Conservation (phyloP, 2,329 filamentous ascomycete species). For the Penicillium glabrum region DNA sequence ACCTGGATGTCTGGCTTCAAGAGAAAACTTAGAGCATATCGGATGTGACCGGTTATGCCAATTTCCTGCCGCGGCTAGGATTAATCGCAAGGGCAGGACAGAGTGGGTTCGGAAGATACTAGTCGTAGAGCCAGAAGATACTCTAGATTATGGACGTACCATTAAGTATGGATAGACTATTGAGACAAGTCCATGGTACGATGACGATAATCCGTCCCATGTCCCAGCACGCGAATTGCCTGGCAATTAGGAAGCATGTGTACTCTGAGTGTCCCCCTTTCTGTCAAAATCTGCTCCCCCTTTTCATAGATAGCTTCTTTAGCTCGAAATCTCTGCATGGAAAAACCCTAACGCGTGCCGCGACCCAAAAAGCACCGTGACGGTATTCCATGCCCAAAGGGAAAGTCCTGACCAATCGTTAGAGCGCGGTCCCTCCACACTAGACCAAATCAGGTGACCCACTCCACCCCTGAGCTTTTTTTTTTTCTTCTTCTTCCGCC, state of each 20-base stretch:
- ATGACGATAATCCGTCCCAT: not conserved
- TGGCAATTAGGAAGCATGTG: too few relatives aligned
- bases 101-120: not conserved
- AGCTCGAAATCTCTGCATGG: not conserved
- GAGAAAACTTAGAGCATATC: too few relatives aligned
- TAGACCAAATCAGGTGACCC: constrained; percentile 17
- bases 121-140: not conserved
- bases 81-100: too few relatives aligned
- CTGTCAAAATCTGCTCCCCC: not conserved
- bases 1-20: too few relatives aligned
- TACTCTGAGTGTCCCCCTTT: not conserved
- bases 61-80: too few relatives aligned
- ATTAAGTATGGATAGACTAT: not conserved
- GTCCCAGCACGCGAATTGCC: too few relatives aligned
- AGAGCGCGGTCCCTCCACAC: constrained; percentile 7
- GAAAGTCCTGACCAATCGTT: constrained; percentile 2
- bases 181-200: not conserved
- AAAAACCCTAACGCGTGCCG: constrained; percentile 1
- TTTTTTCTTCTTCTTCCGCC: constrained; percentile 9
- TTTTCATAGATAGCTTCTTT: not conserved
- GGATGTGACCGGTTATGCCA: too few relatives aligned
- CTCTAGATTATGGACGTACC: not conserved
- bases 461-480: constrained; percentile 23
- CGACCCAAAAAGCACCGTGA: not conserved
- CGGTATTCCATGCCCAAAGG: not conserved